Conservation (phyloP, 2,329 filamentous ascomycete genomes). For the Phialemonium atrogriseum region DNA sequence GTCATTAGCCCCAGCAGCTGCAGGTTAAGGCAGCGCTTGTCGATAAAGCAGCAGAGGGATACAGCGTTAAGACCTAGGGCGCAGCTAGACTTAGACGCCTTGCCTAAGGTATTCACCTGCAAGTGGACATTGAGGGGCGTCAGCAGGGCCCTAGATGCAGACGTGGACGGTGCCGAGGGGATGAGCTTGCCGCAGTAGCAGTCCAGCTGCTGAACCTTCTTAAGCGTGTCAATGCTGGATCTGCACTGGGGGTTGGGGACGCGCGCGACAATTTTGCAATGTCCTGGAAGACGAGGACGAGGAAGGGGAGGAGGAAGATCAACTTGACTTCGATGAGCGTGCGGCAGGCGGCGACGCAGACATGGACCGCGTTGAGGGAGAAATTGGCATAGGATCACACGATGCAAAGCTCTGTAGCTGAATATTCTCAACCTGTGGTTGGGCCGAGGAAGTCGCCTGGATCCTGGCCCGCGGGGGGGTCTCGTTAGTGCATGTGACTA, state of each 20-base stretch:
- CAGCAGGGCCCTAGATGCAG: constrained; percentile 26
- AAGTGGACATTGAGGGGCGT: constrained; percentile 66
- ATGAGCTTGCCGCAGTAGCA: constrained; percentile 53
- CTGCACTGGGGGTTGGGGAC: constrained; percentile 88
- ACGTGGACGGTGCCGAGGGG: constrained; percentile 3
- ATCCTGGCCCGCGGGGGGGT: no score
- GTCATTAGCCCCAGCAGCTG: constrained; percentile 85
- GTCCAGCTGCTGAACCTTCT: constrained; percentile 80
- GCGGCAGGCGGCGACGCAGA: constrained; percentile 42
- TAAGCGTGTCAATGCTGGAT: constrained; percentile 77
- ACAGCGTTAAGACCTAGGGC: constrained; percentile 54
- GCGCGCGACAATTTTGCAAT: constrained; percentile 79
- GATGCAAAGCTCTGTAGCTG: no score
- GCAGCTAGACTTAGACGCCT: constrained; percentile 77
- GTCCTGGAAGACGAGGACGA: constrained; percentile 76
- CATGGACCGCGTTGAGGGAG: constrained; percentile 39
- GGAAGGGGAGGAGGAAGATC: constrained; percentile 52
- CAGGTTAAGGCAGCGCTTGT: constrained; percentile 63
- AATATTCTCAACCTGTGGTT: no score
- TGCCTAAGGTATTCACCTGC: constrained; percentile 91
- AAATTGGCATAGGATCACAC: no score
- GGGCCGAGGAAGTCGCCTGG: no score
- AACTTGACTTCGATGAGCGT: constrained; percentile 40
- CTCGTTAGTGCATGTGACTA: no score
- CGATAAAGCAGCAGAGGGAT: constrained; percentile 61